Evolutionary conservation across 192 early-diverging fungal genomes (phyloP).

Genomic region (Oehlia diaphana): DNA sequence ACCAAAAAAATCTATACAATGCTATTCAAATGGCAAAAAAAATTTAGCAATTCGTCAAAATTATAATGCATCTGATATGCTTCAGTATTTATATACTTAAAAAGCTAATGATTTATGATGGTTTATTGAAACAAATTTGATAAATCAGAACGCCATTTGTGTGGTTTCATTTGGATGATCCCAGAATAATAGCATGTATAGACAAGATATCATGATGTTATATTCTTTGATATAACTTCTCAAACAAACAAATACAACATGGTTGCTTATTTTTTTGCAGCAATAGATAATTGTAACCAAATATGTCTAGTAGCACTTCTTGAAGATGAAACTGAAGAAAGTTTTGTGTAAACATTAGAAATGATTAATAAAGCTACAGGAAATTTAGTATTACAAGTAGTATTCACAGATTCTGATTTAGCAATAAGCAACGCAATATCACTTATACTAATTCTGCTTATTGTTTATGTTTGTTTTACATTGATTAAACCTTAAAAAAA

Average conservation of each 20-base stretch:
- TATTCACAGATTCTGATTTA: too few relatives aligned
- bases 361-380: not conserved
- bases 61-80: not conserved
- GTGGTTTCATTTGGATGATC: not conserved
- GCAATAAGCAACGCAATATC: not conserved
- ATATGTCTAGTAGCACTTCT: not conserved
- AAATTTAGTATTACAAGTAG: too few relatives aligned
- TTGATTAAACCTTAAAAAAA: too few relatives aligned
- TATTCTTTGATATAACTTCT: too few relatives aligned
- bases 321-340: too few relatives aligned
- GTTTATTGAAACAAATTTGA: conserved; percentile 8
- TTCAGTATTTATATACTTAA: too few relatives aligned
- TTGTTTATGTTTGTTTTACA: not conserved
- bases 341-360: not conserved
- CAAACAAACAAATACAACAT: conserved; percentile 4
- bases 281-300: not conserved
- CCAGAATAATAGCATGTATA: not conserved
- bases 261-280: not conserved
- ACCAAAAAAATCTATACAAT: too few relatives aligned
- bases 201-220: conserved; percentile 3
- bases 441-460: not conserved
- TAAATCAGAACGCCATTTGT: not conserved
- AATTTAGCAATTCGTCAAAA: too few relatives aligned
- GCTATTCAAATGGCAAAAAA: too few relatives aligned
- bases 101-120: not conserved